Evolutionary conservation across 352 stramenopile genomes (phyloP), one percentile per base, ranked within the genome.

Genomic region (Pythium monospermum): DNA sequence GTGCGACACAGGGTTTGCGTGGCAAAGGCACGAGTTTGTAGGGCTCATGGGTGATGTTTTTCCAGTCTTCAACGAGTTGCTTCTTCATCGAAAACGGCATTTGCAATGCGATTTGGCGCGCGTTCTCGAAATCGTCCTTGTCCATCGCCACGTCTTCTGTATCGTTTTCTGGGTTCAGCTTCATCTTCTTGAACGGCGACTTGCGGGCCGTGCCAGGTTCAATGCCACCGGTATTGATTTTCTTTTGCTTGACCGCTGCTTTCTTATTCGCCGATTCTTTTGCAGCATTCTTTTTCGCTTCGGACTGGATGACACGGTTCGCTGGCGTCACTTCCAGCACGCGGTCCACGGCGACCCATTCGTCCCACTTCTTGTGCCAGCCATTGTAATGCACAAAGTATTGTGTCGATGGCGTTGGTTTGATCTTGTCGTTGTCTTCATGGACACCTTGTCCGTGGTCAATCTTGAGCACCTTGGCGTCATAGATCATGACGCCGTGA

Each of bases 1-100:
- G 66, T 2, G 61, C 54, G 4, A 87, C 80, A 19, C 65, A 88
- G n/a, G 83, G 76, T 53, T 90, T 86, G 35, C 86, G 66, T 8
- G 87, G 85, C 49, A 96, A 53, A 15, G 83, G 75, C 30, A 95
- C 85, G 47, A 96, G 77, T 49, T 84, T 76, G 42, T 81, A 68
- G 8, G 80, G 75, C 33, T 81, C 70, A 21, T 91, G 80, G n/a
- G 80, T 91, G 33, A 91, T 64, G 38, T 87, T 69, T 56, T 92
- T 91, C 87, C 87, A 96, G 78, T 96, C 87, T 53, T 93, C 83
- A 6, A 96, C 84, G 39, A 96, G 77, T 54, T 95, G 83, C 56
- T 95, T 95, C 76, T 96, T 96, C 49, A 96, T 78, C 39, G 83
- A 88, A 57, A 96, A 95, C 4, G 87, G 87, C 74, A 96, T 94